phyloP scores from a whole-genome alignment of 805 yeast species.

The Yamadazyma takamatsuzukensis region DNA sequence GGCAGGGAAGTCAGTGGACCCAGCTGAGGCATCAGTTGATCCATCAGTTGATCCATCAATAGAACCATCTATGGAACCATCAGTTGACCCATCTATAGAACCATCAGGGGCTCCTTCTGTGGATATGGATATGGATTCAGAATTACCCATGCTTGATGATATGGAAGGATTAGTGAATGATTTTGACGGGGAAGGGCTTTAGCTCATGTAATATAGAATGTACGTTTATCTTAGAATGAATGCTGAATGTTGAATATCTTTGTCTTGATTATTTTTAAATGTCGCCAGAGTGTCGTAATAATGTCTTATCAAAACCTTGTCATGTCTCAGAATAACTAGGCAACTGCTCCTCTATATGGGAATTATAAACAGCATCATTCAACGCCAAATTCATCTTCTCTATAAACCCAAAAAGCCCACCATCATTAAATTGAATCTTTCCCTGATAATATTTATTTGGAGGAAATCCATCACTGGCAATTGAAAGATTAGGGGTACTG shows the following conservation, averaged over 20 bases:
- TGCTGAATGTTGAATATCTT: too few relatives aligned
- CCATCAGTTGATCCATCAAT: background rate
- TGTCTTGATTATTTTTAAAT: too few relatives aligned
- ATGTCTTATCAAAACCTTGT: too few relatives aligned
- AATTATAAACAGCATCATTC: conserved; percentile 33
- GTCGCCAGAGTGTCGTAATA: too few relatives aligned
- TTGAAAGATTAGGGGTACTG: conserved; percentile 26
- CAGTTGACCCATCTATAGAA: background rate
- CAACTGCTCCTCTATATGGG: conserved; percentile 41
- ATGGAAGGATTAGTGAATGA: background rate
- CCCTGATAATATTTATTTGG: conserved; percentile 35
- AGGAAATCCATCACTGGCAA: conserved; percentile 40
- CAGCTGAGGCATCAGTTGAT: background rate
- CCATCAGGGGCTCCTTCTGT: background rate
- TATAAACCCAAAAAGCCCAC: conserved; percentile 44
- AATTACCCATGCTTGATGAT: background rate
- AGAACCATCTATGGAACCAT: background rate
- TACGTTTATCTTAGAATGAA: too few relatives aligned
- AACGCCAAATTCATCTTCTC: conserved; percentile 28
- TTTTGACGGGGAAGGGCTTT: too few relatives aligned
- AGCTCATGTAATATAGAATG: too few relatives aligned
- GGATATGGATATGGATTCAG: background rate
- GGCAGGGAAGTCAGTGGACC: background rate
- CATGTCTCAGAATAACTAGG: conserved; percentile 34
- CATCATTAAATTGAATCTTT: conserved; percentile 40